A percentile compares a stretch with the other conserved stretches of the same genome.
phyloP scores from a whole-genome alignment of 345 rosid genomes.

The Euclidium syriacum region DNA sequence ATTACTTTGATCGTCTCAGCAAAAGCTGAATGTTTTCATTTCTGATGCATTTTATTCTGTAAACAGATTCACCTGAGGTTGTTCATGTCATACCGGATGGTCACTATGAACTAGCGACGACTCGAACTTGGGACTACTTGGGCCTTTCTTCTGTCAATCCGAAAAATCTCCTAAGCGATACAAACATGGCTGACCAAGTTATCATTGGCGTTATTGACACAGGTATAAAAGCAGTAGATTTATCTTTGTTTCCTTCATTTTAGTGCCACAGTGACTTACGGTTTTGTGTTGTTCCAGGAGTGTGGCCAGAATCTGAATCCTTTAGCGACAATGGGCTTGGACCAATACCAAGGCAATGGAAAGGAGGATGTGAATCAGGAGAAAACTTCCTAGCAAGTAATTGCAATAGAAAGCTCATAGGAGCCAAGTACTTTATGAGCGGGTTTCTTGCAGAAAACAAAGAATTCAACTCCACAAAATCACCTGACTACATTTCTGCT shows the following conservation, averaged over 20 bases:
- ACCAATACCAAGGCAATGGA: slow-evolving; percentile 5
- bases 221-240: slow-evolving; percentile 26
- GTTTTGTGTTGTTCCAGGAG: background rate
- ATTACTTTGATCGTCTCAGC: background rate
- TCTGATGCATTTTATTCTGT: too few species aligned
- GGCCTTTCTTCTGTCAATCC: slow-evolving; percentile 19
- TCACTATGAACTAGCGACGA: slow-evolving; percentile 33
- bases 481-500: slow-evolving; percentile 34
- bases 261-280: background rate
- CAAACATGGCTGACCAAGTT: slow-evolving; percentile 22
- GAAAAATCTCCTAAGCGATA: slow-evolving; percentile 3
- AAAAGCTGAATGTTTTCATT: background rate
- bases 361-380: slow-evolving; percentile 23
- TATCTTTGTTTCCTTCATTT: background rate
- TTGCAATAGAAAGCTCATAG: slow-evolving; percentile 49
- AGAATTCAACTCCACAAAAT: slow-evolving; percentile 31
- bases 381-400: slow-evolving; percentile 12
- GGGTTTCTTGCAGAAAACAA: slow-evolving; percentile 37
- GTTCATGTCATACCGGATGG: slow-evolving; percentile 33
- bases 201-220: slow-evolving; percentile 28
- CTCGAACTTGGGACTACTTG: slow-evolving; percentile 43
- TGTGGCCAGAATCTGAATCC: slow-evolving; percentile 13
- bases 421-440: slow-evolving; percentile 39
- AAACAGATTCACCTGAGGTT: slow-evolving; percentile 33
- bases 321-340: slow-evolving; percentile 3